phyloP scores from a whole-genome alignment of 2,329 filamentous ascomycete genomes.

The Pyrenochaeta sp. region DNA sequence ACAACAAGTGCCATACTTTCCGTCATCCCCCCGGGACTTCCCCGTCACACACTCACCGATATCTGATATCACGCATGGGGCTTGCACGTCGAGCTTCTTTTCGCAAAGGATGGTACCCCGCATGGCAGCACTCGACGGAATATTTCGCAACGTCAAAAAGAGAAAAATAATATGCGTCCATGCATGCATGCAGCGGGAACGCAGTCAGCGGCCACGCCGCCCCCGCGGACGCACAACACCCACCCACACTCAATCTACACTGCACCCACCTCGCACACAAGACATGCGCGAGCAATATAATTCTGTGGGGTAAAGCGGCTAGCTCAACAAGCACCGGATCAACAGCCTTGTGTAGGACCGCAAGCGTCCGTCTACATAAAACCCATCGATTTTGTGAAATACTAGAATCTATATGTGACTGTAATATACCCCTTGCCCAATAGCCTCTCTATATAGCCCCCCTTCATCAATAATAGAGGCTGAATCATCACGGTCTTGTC shows the following conservation, averaged over 20 bases:
- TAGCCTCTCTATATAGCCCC: no score
- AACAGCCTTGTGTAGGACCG: no score
- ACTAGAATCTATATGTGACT: no score
- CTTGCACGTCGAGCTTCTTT: neutral
- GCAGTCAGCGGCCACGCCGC: neutral
- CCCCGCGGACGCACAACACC: neutral
- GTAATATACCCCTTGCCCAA: no score
- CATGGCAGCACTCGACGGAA: slow-evolving; percentile 1
- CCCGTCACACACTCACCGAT: neutral
- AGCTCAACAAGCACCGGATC: no score
- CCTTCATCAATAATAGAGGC: no score
- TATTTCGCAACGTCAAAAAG: slow-evolving; percentile 6
- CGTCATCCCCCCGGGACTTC: no score
- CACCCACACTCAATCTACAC: neutral
- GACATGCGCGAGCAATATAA: neutral
- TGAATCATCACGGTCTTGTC: no score
- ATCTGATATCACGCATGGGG: neutral
- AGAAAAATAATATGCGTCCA: slow-evolving; percentile 11
- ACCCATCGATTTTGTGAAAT: no score
- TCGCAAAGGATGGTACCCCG: neutral
- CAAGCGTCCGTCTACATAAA: no score
- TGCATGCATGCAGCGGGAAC: slow-evolving; percentile 10
- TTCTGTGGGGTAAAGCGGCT: neutral
- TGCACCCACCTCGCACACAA: neutral
- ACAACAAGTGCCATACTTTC: no score